Base-by-base conservation (phyloP, 192 early-diverging fungal species). In the Funneliformis geosporum region DNA sequence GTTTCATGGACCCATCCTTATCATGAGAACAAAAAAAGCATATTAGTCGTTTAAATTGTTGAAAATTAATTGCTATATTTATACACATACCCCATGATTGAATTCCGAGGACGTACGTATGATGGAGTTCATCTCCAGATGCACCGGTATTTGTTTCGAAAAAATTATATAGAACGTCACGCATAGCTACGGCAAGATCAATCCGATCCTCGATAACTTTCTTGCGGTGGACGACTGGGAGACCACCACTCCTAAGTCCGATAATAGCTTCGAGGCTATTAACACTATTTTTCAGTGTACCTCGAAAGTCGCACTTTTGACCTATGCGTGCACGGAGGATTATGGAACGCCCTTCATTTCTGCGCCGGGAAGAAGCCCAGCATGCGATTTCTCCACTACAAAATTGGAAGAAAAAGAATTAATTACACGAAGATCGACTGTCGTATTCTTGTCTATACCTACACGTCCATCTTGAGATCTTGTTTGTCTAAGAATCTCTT, bases 161-260 rank as follows among this genome's bases (percentile, higher is more conserved):
- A n/a, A n/a, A n/a, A n/a, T n/a, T n/a, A n/a, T n/a, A n/a, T n/a
- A n/a, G n/a, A n/a, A n/a, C n/a, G n/a, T n/a, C n/a, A n/a, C n/a
- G n/a, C n/a, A n/a, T n/a, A n/a, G n/a, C n/a, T n/a, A n/a, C n/a
- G n/a, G n/a, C n/a, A n/a, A n/a, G n/a, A n/a, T n/a, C n/a, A n/a
- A n/a, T n/a, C n/a, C n/a, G n/a, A n/a, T n/a, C n/a, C n/a, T n/a
- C n/a, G n/a, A 80, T 75, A 38, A 65, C 28, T 64, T 73, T 80
- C 65, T 80, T 80, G 28, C 61, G 73, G 27, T 80, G 73, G 4
- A 61, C 23, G 46, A 44, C 66, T 10, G 80, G 73, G 61, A 80
- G 80, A 80, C 72, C 80, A 65, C 80, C 80, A 50, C 72, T 75
- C 43, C 73, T 21, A 62, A 80, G 72, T 7, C 80, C 62, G 11